Evolutionary conservation across 192 early-diverging fungal genomes (phyloP), one percentile per base, ranked within the genome.

Genomic region (Anaeromyces robustus): DNA sequence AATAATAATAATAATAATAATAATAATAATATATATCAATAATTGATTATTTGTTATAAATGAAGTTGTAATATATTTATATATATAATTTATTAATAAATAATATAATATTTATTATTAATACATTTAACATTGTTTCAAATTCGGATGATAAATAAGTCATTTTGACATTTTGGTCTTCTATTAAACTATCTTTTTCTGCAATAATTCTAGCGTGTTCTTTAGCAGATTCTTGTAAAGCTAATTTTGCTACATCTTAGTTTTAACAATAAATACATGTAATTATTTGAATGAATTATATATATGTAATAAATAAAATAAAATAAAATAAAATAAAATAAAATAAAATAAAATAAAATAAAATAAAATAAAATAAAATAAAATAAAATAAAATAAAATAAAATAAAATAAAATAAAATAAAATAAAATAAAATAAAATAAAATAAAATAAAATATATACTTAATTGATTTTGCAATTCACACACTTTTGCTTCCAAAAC

Each of bases 161-260:
- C 89, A 90, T 90, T 80, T 91, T 91, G 22, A 88, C 84, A 32
- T 91, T 87, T 82, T 90, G 90, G 41, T 91, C 90, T 77, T 91
- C 90, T 77, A 91, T 86, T 2, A 86, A 77, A 17, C 85, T 81
- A 41, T 91, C 89, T 77, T 89, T 90, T 85, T 86, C 84, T 2
- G 82, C 81, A 12, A 86, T 68, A 77, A 85, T 85, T 13, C 81
- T 77, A 16, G 78, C 82, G 41, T 86, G 79, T 41, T 90, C 86
- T 79, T 87, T 89, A n/a, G 85, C 87, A 32, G 82, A 82, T 32
- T 92, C 87, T 80, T 87, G 80, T 34, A 81, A 77, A 7, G 85
- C 83, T 6, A 82, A 78, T 77, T 90, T 85, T 12, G 87, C 81
- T 26, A 52, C 77, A 14, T 77, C 87, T 89, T 26, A 52, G 2